Evolutionary conservation across 2,329 filamentous ascomycete genomes (phyloP).

Genomic region (Rutstroemia sp.): DNA sequence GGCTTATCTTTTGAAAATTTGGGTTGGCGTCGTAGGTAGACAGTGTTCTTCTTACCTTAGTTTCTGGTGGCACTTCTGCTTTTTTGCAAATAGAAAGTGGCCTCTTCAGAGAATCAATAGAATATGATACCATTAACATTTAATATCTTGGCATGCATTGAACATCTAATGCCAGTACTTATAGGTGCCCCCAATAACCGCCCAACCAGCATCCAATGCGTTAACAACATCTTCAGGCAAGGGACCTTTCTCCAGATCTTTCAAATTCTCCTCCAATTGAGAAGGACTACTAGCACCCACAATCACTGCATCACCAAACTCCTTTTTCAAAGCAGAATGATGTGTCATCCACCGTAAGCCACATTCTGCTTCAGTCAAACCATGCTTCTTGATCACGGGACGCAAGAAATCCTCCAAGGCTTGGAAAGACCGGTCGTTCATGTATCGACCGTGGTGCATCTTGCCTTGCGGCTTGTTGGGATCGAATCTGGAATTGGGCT

Average conservation of each 20-base stretch:
- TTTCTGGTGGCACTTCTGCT: neutral
- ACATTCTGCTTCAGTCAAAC: conserved; percentile 62
- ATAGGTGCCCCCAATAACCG: neutral
- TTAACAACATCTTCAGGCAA: conserved; percentile 69
- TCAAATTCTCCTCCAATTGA: conserved; percentile 51
- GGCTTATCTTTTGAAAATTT: neutral
- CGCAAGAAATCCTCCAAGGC: conserved; percentile 60
- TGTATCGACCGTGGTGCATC: conserved; percentile 50
- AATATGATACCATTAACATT: neutral
- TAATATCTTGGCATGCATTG: too few species aligned
- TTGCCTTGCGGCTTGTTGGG: conserved; percentile 41
- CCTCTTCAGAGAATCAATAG: neutral
- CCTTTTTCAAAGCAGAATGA: conserved; percentile 53
- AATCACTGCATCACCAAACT: conserved; percentile 50
- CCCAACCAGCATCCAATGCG: conserved; percentile 72
- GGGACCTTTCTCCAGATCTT: conserved; percentile 58
- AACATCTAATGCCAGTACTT: neutral
- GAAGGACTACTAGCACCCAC: conserved; percentile 50
- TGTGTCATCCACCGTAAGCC: conserved; percentile 68
- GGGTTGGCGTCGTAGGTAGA: neutral
- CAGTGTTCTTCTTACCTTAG: neutral
- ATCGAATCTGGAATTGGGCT: conserved; percentile 19
- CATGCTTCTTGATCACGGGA: conserved; percentile 58
- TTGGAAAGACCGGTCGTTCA: conserved; percentile 54
- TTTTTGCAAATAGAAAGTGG: neutral